Percentiles rank a stretch among this genome's conserved stretches.
These are phyloP conservation scores for Fagus crenata DNA, from an alignment of 306 rosid genomes.

Conservation along the genomic window DNA sequence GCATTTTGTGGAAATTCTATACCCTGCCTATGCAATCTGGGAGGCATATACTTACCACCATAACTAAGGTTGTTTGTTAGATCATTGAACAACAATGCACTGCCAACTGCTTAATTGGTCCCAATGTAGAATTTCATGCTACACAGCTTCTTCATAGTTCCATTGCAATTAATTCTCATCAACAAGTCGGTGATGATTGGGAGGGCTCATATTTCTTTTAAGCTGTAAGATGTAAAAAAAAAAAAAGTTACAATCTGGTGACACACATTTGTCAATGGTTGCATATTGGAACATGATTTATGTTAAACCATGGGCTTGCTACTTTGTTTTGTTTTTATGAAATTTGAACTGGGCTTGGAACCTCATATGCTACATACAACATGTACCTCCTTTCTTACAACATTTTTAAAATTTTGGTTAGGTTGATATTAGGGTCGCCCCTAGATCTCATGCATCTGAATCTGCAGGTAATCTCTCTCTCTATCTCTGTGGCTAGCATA, in stretches of 20 bases:
- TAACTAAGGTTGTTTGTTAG: neutral
- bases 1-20: neutral
- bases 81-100: neutral
- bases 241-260: neutral
- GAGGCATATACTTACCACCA: neutral
- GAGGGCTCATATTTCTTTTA: neutral
- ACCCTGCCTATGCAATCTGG: neutral
- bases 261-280: slow-evolving; percentile 4
- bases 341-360: slow-evolving; percentile 25
- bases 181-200: neutral
- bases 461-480: slow-evolving; percentile 59
- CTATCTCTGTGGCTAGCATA: slow-evolving; percentile 11
- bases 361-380: neutral
- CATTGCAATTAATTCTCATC: neutral
- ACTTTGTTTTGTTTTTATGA: neutral
- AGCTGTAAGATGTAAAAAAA: slow-evolving; percentile 1
- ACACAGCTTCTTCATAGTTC: neutral
- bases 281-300: slow-evolving; percentile 1
- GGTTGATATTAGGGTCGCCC: slow-evolving; percentile 96
- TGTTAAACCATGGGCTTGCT: neutral
- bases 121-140: neutral
- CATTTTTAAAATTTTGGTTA: slow-evolving; percentile 33
- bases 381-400: slow-evolving; percentile 18
- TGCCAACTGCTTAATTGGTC: neutral
- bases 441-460: slow-evolving; percentile 94